Conservation (phyloP, 23 red algal species). For the Pyropia yezoensis region DNA sequence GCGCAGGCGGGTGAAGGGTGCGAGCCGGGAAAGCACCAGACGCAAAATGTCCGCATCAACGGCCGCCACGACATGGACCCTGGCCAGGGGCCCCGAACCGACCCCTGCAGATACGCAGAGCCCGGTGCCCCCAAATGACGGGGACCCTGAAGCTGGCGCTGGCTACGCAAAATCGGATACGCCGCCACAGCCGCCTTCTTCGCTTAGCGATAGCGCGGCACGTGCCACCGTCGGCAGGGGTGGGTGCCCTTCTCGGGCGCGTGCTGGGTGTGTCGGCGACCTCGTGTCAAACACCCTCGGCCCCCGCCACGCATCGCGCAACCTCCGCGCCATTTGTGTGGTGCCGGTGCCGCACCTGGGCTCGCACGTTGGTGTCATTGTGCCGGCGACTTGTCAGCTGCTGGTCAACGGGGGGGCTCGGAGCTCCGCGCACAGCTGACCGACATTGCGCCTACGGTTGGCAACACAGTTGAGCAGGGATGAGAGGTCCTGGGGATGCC, state of each 20-base stretch:
- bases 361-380: conserved; percentile 8
- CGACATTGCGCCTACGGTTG: conserved; percentile 13
- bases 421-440: conserved; percentile 7
- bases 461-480: too few relatives aligned
- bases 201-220: too few relatives aligned
- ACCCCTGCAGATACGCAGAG: too few relatives aligned
- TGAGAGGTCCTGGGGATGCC: too few relatives aligned
- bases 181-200: too few relatives aligned
- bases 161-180: conserved; percentile 9
- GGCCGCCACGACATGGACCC: too few relatives aligned
- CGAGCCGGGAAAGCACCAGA: too few relatives aligned
- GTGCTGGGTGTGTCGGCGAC: conserved; percentile 39
- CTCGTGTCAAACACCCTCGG: conserved; percentile 51
- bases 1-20: too few relatives aligned
- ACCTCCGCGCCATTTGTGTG: conserved; percentile 30
- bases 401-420: conserved; percentile 1
- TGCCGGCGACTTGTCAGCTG: conserved; percentile 3
- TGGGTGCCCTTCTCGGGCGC: not conserved
- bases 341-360: conserved; percentile 37
- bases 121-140: conserved; percentile 95
- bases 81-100: too few relatives aligned
- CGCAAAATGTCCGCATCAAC: too few relatives aligned
- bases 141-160: conserved; percentile 87
- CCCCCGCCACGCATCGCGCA: conserved; percentile 18
- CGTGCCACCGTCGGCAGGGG: too few relatives aligned